Conservation (phyloP, 345 rosid genomes). For the Eucalyptus camaldulensis region DNA sequence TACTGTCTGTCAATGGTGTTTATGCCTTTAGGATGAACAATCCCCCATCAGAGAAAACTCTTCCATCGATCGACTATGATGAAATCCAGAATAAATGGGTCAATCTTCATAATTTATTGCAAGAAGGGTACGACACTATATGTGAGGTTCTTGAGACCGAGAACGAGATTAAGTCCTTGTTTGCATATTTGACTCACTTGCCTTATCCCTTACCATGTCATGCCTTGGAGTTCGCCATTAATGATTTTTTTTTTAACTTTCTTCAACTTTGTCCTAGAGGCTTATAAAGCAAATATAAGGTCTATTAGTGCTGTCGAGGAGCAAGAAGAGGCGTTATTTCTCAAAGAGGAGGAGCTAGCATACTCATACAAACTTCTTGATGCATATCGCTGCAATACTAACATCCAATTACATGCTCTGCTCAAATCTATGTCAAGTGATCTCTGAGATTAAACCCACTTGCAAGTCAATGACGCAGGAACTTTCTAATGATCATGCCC, state of each 20-base stretch:
- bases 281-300: neutral
- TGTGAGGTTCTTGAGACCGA: neutral
- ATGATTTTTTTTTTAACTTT: neutral
- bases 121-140: neutral
- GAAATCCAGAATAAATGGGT: neutral
- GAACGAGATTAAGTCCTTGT: neutral
- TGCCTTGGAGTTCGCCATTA: neutral
- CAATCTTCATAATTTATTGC: neutral
- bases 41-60: neutral
- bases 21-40: too few species aligned
- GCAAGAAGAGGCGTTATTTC: too few species aligned
- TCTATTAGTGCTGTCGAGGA: too few species aligned
- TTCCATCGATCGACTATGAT: neutral
- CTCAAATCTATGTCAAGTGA: too few species aligned
- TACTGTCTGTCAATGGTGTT: neutral
- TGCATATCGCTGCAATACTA: too few species aligned
- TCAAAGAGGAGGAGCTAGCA: too few species aligned
- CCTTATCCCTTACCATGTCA: neutral
- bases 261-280: neutral
- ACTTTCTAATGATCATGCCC: too few species aligned
- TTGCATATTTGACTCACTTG: neutral
- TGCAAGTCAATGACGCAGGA: too few species aligned
- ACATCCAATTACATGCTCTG: too few species aligned
- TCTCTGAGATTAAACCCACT: too few species aligned
- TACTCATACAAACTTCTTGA: too few species aligned